Percentiles rank a stretch among this genome's conserved stretches.
phyloP scores from a whole-genome alignment of 1,284 basidiomycete genomes.

The Boletus smithii region DNA sequence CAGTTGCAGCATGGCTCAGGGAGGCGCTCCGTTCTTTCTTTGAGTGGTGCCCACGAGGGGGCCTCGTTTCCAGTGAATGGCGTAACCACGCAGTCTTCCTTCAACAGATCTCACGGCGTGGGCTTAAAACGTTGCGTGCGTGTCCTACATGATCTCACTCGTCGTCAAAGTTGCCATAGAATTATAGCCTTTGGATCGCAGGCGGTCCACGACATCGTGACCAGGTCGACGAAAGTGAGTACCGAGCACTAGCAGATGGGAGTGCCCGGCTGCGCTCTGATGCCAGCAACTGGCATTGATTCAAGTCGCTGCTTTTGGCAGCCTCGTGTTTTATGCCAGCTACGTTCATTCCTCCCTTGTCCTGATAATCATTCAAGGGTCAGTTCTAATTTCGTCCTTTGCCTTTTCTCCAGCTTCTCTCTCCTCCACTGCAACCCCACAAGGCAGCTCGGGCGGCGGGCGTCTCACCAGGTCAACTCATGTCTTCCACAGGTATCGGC shows the following conservation, averaged over 20 bases:
- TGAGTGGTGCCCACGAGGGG: slow-evolving; percentile 25
- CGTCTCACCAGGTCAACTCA: slow-evolving; percentile 14
- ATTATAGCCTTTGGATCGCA: neutral
- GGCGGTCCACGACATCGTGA: neutral
- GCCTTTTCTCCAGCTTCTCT: slow-evolving; percentile 12
- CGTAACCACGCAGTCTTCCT: slow-evolving; percentile 23
- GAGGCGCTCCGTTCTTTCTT: too few relatives aligned
- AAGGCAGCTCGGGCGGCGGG: slow-evolving; percentile 18
- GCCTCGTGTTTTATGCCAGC: slow-evolving; percentile 36
- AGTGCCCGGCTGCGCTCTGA: slow-evolving; percentile 14
- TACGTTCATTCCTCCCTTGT: slow-evolving; percentile 20
- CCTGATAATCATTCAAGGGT: slow-evolving; percentile 34
- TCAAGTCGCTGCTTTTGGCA: slow-evolving; percentile 30
- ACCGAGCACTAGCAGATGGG: too few relatives aligned
- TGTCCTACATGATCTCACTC: slow-evolving; percentile 9
- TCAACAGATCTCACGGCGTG: slow-evolving; percentile 23
- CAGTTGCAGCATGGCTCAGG: slow-evolving; percentile 3
- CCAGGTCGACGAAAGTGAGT: neutral
- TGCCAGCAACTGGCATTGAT: slow-evolving; percentile 27
- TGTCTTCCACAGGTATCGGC: slow-evolving; percentile 34
- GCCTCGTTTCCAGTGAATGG: slow-evolving; percentile 26
- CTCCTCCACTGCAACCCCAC: slow-evolving; percentile 20
- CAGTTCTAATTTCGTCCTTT: slow-evolving; percentile 27
- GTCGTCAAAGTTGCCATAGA: slow-evolving; percentile 1
- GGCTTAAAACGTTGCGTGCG: slow-evolving; percentile 18